A percentile compares a stretch with the other conserved stretches of the same genome.
These are phyloP conservation scores for Phlebiopsis gigantea DNA, from an alignment of 768 basidiomycete genomes.

Conservation along the genomic window DNA sequence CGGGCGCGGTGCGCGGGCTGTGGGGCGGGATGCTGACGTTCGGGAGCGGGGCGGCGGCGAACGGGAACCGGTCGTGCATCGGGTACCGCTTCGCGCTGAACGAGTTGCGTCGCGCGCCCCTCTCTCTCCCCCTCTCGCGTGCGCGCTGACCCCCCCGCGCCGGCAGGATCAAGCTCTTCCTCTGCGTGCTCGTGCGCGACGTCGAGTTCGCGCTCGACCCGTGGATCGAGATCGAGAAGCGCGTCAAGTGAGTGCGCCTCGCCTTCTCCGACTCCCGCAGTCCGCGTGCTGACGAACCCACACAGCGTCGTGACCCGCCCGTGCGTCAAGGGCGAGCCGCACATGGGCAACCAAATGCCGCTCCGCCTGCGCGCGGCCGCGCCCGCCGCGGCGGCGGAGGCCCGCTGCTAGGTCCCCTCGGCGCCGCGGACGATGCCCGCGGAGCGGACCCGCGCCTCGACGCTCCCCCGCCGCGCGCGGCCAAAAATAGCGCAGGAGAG, in stretches of 20 bases:
- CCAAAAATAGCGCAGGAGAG: no score
- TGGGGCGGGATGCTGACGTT: conserved; percentile 53
- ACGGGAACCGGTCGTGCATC: conserved; percentile 55
- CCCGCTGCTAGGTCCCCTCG: no score
- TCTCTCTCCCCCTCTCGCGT: conserved; percentile 9
- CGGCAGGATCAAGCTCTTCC: conserved; percentile 55
- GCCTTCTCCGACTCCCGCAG: conserved; percentile 9
- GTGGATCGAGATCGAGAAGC: conserved; percentile 54
- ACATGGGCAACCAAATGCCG: conserved; percentile 57
- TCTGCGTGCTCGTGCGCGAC: conserved; percentile 53
- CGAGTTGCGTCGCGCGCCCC: conserved; percentile 42
- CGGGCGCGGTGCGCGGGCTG: conserved; percentile 42
- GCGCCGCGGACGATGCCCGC: no score
- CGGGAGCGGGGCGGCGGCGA: conserved; percentile 43
- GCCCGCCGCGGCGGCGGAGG: no score
- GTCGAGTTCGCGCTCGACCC: conserved; percentile 49
- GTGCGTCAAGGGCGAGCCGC: conserved; percentile 49
- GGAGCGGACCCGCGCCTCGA: not conserved
- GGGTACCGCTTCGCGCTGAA: conserved; percentile 56
- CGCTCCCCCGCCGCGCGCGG: no score
- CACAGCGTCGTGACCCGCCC: conserved; percentile 50
- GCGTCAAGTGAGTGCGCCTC: conserved; percentile 60
- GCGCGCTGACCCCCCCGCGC: not conserved
- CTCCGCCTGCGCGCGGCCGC: conserved; percentile 36
- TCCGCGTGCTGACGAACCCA: not conserved